Conservation (phyloP, 495 filamentous ascomycete species). For the Tricharina praecox region DNA sequence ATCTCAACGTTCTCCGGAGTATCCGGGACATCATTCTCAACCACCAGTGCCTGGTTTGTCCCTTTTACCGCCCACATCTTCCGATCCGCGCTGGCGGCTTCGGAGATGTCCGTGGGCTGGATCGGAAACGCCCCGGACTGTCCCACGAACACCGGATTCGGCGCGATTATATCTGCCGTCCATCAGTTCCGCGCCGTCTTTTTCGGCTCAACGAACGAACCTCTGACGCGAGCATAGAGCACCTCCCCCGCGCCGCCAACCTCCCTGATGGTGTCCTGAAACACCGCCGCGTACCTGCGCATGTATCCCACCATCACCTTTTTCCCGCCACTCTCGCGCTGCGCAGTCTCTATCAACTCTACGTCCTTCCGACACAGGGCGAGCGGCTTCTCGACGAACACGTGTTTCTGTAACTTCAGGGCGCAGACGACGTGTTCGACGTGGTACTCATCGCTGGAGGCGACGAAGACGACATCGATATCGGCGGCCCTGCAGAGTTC, state of each 20-base stretch:
- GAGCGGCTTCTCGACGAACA: constrained; percentile 41
- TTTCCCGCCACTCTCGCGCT: constrained; percentile 23
- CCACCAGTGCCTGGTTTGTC: background rate
- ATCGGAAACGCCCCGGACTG: constrained; percentile 35
- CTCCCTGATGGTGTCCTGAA: constrained; percentile 33
- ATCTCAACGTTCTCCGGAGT: too few species aligned
- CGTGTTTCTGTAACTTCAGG: constrained; percentile 35
- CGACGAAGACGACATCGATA: constrained; percentile 37
- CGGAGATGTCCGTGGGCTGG: constrained; percentile 26
- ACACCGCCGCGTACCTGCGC: constrained; percentile 38
- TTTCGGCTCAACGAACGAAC: too few species aligned
- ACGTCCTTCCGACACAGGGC: constrained; percentile 31
- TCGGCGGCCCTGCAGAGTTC: constrained; percentile 23
- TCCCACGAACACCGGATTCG: constrained; percentile 27
- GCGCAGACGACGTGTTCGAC: constrained; percentile 34
- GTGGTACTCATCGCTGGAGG: constrained; percentile 37
- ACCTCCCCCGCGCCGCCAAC: constrained; percentile 31
- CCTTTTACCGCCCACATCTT: constrained; percentile 3
- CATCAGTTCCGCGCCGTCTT: too few species aligned
- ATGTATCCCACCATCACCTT: constrained; percentile 40
- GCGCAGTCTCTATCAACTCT: constrained; percentile 31
- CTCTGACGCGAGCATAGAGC: constrained; percentile 36
- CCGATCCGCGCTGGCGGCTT: constrained; percentile 18
- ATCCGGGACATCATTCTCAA: background rate
- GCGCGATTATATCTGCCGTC: constrained; percentile 40